Base-by-base conservation (phyloP, 208 protist species). In the Porcisia deanei region DNA sequence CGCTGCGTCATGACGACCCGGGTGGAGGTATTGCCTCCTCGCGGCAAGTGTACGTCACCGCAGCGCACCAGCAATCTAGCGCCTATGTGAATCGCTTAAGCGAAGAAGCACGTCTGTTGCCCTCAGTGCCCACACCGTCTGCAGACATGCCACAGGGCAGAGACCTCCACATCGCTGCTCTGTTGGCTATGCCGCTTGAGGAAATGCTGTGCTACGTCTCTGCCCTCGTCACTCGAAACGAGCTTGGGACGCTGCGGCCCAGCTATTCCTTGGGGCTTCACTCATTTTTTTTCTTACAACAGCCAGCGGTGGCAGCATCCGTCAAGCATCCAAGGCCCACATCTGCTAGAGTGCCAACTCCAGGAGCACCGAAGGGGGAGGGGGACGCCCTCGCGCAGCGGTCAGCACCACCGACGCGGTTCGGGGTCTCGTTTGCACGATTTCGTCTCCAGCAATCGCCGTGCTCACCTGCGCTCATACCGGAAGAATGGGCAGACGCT, bases 211-310 rank as follows among this genome's bases (percentile, higher is more conserved):
- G 74, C 75, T 80, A 65, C 58, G 71, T 75, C 8, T 69, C 78
- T 2, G 82, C 78, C 7, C 22, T 78, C 20, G 47, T 83, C 25
- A 82, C 82, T 6, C 77, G 71, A 18, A 76, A 76, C 30, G 82
- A 86, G 64, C 25, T 77, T 7, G 71, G 57, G 14, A 60, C 41
- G 20, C 76, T 86, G 69, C 82, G 82, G 16, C n/a, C 70, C 1
- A 47, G 70, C 30, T 72, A 80, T 39, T 73, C 73, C 22, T 2
- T 71, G 12, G 78, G 73, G 8, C 49, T 83, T 57, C 82, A 86
- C 71, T 86, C 82, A 16, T 65, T 82, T 45, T 86, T 83, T 49
- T 80, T 71, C 34, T 39, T 83, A 54, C 71, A 79, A 39, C 72
- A 39, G 41, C 71, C 37, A 25, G 18, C 10, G 9, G 22, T 43